A percentile compares a stretch with the other conserved stretches of the same genome.
Evolutionary conservation across 2,329 filamentous ascomycete genomes (phyloP).

Genomic region (Ciborinia camelliae): DNA sequence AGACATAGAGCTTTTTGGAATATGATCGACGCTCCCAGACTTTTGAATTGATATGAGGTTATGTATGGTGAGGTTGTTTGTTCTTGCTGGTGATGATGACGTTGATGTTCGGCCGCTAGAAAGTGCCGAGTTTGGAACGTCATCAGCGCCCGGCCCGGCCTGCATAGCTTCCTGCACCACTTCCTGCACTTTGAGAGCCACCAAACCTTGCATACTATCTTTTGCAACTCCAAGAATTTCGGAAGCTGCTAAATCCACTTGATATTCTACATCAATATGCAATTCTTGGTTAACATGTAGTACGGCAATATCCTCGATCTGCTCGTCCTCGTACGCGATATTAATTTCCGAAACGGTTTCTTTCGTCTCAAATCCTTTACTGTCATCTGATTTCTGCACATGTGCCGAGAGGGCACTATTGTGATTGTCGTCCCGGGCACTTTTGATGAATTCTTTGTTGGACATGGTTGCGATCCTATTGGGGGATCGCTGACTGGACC

Average conservation of each 20-base stretch:
- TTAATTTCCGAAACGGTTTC: neutral
- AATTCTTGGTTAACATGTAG: neutral
- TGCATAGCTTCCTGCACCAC: neutral
- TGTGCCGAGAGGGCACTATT: neutral
- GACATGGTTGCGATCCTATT: neutral
- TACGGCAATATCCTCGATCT: neutral
- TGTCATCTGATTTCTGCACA: neutral
- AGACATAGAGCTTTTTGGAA: neutral
- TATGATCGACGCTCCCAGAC: neutral
- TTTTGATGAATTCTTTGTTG: neutral
- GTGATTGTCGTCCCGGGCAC: neutral
- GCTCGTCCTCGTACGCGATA: too few relatives aligned
- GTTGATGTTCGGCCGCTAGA: conserved; percentile 12
- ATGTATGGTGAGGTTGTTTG: neutral
- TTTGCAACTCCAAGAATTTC: neutral
- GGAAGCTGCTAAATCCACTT: neutral
- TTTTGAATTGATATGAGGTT: conserved; percentile 1
- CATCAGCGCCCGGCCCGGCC: neutral
- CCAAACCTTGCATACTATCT: neutral
- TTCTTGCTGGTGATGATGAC: conserved; percentile 4
- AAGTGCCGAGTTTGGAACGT: neutral
- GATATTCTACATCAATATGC: neutral
- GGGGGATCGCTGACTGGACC: neutral
- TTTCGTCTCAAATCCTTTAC: neutral
- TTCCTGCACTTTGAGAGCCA: neutral